A percentile compares a stretch with the other conserved stretches of the same genome.
Conservation (phyloP, 176 grass and related monocot species). For the Panicum miliaceum region DNA sequence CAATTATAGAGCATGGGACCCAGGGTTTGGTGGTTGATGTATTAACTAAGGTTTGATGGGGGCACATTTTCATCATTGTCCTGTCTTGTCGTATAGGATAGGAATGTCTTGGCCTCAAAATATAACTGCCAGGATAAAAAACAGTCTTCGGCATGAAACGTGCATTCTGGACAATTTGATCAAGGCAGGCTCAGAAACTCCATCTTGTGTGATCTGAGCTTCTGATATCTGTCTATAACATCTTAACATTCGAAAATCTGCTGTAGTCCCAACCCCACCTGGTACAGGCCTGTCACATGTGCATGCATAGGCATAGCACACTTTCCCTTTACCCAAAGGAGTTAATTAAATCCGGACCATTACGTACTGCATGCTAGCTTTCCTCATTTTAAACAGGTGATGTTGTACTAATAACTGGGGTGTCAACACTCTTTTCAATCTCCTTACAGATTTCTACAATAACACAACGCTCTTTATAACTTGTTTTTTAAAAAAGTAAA, state of each 20-base stretch:
- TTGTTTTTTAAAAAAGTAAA: not conserved
- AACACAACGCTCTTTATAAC: not conserved
- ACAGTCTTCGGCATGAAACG: conserved; percentile 13
- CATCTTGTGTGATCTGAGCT: not conserved
- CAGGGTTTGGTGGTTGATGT: conserved; percentile 7
- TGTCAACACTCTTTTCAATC: not conserved
- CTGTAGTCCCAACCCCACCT: not conserved
- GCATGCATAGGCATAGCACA: not conserved
- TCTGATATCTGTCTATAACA: not conserved
- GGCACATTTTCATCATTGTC: not conserved
- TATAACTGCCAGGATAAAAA: not conserved
- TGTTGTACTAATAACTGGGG: not conserved
- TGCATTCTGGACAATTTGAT: conserved; percentile 10
- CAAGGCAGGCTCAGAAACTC: not conserved
- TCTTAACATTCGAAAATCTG: not conserved
- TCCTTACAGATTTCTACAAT: not conserved
- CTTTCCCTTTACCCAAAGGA: not conserved
- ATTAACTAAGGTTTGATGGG: conserved; percentile 13
- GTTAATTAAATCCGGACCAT: not conserved
- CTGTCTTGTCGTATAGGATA: not conserved
- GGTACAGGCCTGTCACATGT: not conserved
- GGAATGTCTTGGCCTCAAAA: conserved; percentile 12
- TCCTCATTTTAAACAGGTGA: not conserved
- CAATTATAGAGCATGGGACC: conserved; percentile 13
- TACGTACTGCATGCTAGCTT: not conserved